Percentiles rank a stretch among this genome's conserved stretches.
Evolutionary conservation across 2,329 filamentous ascomycete genomes (phyloP).

Genomic region (Graphium sp.): DNA sequence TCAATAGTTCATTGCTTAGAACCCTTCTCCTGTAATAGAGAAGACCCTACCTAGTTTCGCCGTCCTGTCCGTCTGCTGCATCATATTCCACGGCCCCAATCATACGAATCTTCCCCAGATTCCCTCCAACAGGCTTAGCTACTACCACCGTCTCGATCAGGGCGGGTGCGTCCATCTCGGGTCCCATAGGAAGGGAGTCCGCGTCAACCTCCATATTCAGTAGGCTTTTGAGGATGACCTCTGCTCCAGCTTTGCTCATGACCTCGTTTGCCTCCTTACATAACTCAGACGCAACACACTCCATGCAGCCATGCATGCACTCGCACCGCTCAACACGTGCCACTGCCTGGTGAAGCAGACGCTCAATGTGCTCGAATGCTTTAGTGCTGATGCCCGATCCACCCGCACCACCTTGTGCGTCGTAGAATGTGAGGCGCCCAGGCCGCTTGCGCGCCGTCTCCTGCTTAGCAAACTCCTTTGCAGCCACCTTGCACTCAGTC

Average conservation of each 20-base stretch:
- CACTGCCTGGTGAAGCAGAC: constrained; percentile 60
- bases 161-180: constrained; percentile 49
- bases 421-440: constrained; percentile 82
- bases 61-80: no score
- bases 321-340: constrained; percentile 58
- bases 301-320: constrained; percentile 69
- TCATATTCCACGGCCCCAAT: no score
- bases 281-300: constrained; percentile 73
- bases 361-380: constrained; percentile 82
- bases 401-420: constrained; percentile 72
- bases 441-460: constrained; percentile 64
- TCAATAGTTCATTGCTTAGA: no score
- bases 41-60: no score
- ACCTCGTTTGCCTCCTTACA: constrained; percentile 82
- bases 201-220: constrained; percentile 66
- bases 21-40: no score
- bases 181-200: constrained; percentile 72
- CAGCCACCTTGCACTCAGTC: constrained; percentile 80
- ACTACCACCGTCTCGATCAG: constrained; percentile 72
- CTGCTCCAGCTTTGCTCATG: constrained; percentile 80
- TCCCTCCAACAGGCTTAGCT: constrained; percentile 59
- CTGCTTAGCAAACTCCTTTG: constrained; percentile 69
- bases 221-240: constrained; percentile 63
- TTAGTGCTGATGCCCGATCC: constrained; percentile 82
- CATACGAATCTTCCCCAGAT: no score